These are phyloP conservation scores for Ceratonia siliqua DNA, from an alignment of 306 rosid species.

Conservation along the genomic window DNA sequence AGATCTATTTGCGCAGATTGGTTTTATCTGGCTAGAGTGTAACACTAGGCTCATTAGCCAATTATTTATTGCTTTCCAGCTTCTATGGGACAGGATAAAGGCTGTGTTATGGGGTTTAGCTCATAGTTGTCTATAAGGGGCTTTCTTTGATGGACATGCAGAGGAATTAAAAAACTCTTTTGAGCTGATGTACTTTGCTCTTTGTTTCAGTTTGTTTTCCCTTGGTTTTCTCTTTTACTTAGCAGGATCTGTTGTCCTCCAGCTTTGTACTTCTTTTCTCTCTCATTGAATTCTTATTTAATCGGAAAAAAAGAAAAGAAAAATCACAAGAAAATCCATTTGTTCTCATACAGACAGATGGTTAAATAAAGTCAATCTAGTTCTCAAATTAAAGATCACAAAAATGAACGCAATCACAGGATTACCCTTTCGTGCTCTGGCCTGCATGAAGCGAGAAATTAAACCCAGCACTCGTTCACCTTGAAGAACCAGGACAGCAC, in stretches of 20 bases:
- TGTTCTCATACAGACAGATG: slow-evolving; percentile 1
- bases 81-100: slow-evolving; percentile 4
- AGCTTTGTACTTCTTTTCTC: neutral
- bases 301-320: neutral
- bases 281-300: neutral
- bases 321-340: neutral
- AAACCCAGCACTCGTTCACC: slow-evolving; percentile 76
- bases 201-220: neutral
- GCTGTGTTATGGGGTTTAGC: neutral
- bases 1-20: neutral
- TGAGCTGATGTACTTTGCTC: neutral
- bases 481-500: slow-evolving; percentile 89
- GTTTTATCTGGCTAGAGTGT: neutral
- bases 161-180: neutral
- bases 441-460: slow-evolving; percentile 90
- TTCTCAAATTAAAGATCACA: slow-evolving; percentile 13
- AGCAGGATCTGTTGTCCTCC: neutral
- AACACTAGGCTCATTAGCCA: neutral
- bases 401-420: neutral
- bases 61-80: neutral
- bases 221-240: neutral
- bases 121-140: neutral
- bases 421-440: slow-evolving; percentile 84
- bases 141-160: neutral
- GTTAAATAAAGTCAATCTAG: slow-evolving; percentile 13